phyloP scores from a whole-genome alignment of 2,329 filamentous ascomycete species.

The Grosmannia clavigera region DNA sequence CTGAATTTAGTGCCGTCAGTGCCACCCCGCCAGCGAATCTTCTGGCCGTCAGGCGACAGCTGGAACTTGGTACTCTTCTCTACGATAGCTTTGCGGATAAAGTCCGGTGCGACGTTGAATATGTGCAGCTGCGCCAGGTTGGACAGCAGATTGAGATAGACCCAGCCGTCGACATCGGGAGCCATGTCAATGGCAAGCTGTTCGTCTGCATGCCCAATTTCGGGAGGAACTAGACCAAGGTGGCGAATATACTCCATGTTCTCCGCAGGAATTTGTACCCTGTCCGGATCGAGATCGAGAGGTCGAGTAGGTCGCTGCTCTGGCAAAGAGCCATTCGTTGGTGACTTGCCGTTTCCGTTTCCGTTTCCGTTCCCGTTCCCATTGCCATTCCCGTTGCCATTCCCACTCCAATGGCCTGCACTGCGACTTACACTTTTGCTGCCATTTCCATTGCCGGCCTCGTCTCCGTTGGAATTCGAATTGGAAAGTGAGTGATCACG shows the following conservation, averaged over 20 bases:
- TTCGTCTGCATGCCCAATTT: conserved; percentile 28
- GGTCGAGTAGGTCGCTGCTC: conserved; percentile 70
- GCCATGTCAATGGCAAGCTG: conserved; percentile 31
- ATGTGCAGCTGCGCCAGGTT: conserved; percentile 79
- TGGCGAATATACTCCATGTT: conserved; percentile 73
- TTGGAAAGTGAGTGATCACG: conserved; percentile 34
- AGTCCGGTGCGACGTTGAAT: conserved; percentile 67
- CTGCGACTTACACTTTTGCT: conserved; percentile 23
- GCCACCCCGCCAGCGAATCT: conserved; percentile 69
- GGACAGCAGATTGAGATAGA: conserved; percentile 68
- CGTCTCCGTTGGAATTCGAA: conserved; percentile 36
- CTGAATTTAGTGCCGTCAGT: conserved; percentile 50
- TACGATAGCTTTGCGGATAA: conserved; percentile 59
- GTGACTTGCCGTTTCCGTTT: conserved; percentile 21
- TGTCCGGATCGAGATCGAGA: conserved; percentile 64
- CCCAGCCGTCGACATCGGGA: conserved; percentile 61
- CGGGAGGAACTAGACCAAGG: conserved; percentile 52
- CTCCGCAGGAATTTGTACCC: conserved; percentile 61
- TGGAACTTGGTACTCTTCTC: conserved; percentile 66
- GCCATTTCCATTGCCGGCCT: conserved; percentile 13
- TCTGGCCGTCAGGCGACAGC: conserved; percentile 62
- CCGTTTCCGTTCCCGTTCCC: conserved; percentile 13
- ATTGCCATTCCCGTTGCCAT: conserved; percentile 1
- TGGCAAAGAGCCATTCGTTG: conserved; percentile 26
- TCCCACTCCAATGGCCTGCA: conserved; percentile 27